phyloP scores from a whole-genome alignment of 2,329 filamentous ascomycete species.

The Aureobasidium leucospermi region DNA sequence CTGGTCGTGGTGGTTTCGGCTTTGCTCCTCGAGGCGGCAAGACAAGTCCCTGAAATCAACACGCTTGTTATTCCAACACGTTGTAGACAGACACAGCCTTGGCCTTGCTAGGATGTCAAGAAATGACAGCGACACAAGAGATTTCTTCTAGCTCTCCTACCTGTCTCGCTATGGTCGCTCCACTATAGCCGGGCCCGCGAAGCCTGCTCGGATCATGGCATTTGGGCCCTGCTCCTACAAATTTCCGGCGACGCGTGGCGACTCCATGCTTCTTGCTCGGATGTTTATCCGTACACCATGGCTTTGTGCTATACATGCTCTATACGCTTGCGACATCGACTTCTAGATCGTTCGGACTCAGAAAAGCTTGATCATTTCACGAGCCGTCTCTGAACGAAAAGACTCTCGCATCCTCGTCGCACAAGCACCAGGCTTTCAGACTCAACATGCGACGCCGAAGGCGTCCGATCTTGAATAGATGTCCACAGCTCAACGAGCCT shows the following conservation, averaged over 20 bases:
- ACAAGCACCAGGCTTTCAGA: no score
- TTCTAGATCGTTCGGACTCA: neutral
- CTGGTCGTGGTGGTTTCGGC: constrained; percentile 69
- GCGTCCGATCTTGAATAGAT: no score
- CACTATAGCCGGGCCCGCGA: neutral
- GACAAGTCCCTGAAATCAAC: neutral
- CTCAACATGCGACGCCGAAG: no score
- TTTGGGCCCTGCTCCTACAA: neutral
- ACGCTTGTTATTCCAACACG: neutral
- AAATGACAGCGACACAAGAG: neutral
- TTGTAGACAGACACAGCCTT: neutral
- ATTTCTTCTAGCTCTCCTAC: no score
- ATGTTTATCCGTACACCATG: neutral
- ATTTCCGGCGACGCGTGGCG: neutral
- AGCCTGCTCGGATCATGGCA: no score
- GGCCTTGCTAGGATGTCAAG: neutral
- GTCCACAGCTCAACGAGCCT: no score
- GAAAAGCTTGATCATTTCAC: no score
- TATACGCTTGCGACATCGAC: neutral
- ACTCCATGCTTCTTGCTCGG: no score
- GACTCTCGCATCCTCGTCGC: no score
- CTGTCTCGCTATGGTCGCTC: neutral
- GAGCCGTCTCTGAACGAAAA: no score
- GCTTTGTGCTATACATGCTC: neutral
- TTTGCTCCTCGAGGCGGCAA: constrained; percentile 43